Base-by-base conservation (phyloP, 2,329 filamentous ascomycete species). In the Cordyceps pruinosa region DNA sequence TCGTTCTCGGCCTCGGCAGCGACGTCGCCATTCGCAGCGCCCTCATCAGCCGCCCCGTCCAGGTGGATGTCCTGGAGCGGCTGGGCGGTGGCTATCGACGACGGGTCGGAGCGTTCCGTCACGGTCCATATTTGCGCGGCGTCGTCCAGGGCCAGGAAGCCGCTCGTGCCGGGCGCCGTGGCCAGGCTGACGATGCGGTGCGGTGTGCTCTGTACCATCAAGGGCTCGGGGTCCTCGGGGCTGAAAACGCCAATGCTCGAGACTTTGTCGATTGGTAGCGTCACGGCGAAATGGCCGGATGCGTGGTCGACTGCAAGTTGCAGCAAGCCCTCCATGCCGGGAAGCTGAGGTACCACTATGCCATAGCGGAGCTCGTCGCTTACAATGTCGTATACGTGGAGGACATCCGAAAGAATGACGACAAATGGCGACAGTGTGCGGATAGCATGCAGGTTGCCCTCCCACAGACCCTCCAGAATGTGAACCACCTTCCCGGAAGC, bases 351-450 rank as follows among this genome's bases (percentile, higher is more conserved):
- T 15, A 91, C 73, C 26, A 79, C 74, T 51, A 88, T 77, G 49
- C 83, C 83, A 66, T 87, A 90, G 35, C 83, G 80, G 47, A 92
- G 77, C 63, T 86, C 81, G 65, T 96, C 89, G 51, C 85, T 79
- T 8, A 97, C 89, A 12, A 95, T 80, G 69, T 99, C 89, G 77
- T 90, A 96, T 35, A 96, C 86, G 41, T 84, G 78, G 9, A 97
- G 77, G 28, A 84, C 81, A 44, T 87, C 79, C 0, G 90, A 90
- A 1, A 96, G 75, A 46, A 89, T 80, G 58, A 97, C 77, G 19
- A 99, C 74, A 66, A 87, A 86, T 25, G 86, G 85, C 2, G 85
- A 86, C 2, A 94, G 72, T 54, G 95, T 86, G 5, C 79, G 83
- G 30, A 95, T 72, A n/a, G 82, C 83, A 58, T 84, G 81, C 8